Base-by-base conservation (phyloP, 208 protist genomes). In the Crithidia expoeki region DNA sequence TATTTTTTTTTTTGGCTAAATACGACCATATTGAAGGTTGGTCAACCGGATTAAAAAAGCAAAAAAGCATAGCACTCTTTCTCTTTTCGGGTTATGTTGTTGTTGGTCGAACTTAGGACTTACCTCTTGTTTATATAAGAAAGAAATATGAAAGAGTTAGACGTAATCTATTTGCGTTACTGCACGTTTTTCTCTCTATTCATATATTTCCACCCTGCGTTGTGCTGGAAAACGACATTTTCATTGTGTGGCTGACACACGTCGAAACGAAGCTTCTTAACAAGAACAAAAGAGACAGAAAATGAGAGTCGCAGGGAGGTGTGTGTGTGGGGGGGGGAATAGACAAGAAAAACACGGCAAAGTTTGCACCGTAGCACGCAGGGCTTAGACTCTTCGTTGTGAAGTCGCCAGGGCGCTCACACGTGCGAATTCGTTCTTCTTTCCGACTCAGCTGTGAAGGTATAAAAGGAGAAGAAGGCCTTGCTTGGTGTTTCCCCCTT, bases 51-150 rank as follows among this genome's bases (percentile, higher is more conserved):
- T n/a, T n/a, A 33, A 71, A 76, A 65, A 56, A 52, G 38, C 71
- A 69, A 70, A 70, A 63, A 52, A 52, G 40, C 11, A 50, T 9
- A 11, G 21, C 25, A 30, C 34, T 60, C 21, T 12, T 27, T 72
- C 65, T 47, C 32, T 58, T 72, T 67, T 69, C 50, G 25, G 7
- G 56, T 34, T n/a, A 44, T 32, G 44, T 65, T 17, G 44, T 38
- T 42, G 59, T 42, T 52, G 59, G 47, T 65, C 23, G 27, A 52
- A 65, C 59, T 65, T 65, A 65, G 66, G 52, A 78, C 25, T 72
- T 73, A 56, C 32, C 38, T 32, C n/a, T 57, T 25, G 36, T 52
- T 42, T 72, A 49, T 44, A 9, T 64, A 27, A 67, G 38, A 36
- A 51, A 40, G 21, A 56, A 59, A 74, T 25, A 25, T 16, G 47